Base-by-base conservation (phyloP, 352 stramenopile species). In the Phytopythium aichiense region DNA sequence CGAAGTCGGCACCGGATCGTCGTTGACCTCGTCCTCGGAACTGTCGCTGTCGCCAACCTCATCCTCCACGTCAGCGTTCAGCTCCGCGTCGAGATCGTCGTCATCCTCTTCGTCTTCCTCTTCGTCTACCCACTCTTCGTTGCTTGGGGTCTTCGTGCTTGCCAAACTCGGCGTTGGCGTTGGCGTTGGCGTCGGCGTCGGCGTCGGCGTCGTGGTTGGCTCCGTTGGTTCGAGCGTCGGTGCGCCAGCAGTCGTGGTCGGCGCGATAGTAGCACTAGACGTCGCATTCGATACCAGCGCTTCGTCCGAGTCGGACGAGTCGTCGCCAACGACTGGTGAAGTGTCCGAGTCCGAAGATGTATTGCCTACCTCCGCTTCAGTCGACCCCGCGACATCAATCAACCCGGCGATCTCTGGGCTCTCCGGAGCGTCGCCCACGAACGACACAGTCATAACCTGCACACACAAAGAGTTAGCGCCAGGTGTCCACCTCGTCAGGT, bases 401-500 rank as follows among this genome's bases (percentile, higher is more conserved):
- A 46, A 28, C 1, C 53, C 53, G 4, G 48, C 48, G 16, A 54
- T 30, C 48, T 54, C 25, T 2, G 28, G 13, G 28, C 48, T 54
- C 15, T 28, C n/a, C 51, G 51, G 31, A 15, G n/a, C 30, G 31
- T 18, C 12, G 11, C 55, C 55, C n/a, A 60, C 38, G 22, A 60
- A 51, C 7, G 55, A 51, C 42, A 87, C 56, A 6, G 58, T 74
- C 52, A 87, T 76, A 20, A 79, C 58, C 77, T 86, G 53, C 8
- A 54, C 8, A 15, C 30, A 48, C 12, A n/a, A 25, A 40, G 18
- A 13, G 38, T 35, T 9, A 55, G 18, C 22, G 18, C 22, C 43
- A 40, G 28, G 23, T 12, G 58, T 22, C 12, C 7, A 25, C 45
- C 31, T 9, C 37, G 49, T 16, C 11, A 55, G 7, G 11, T 22